These are phyloP conservation scores for Cryomyces antarcticus DNA, from an alignment of 495 filamentous ascomycete genomes.

Conservation along the genomic window DNA sequence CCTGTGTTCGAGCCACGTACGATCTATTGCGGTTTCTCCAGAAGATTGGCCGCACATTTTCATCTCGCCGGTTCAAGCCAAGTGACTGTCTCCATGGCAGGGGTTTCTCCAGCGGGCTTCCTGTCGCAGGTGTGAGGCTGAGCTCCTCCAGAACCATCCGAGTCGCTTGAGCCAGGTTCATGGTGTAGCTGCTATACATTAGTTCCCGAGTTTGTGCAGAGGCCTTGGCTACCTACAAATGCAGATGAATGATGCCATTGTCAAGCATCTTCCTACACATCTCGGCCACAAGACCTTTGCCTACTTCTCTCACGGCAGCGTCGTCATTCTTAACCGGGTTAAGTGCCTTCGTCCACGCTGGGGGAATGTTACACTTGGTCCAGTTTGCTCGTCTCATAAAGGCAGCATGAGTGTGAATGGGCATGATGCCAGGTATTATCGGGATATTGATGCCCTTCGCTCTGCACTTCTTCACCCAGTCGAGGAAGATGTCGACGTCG, in stretches of 20 bases:
- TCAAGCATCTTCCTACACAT: slow-evolving; percentile 72
- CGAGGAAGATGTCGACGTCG: slow-evolving; percentile 81
- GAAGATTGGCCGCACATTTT: slow-evolving; percentile 97
- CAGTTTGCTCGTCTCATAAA: slow-evolving; percentile 80
- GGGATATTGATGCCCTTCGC: slow-evolving; percentile 71
- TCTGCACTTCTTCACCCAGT: slow-evolving; percentile 71
- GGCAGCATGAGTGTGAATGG: slow-evolving; percentile 82
- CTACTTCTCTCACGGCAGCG: slow-evolving; percentile 73
- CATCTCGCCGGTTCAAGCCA: slow-evolving; percentile 63
- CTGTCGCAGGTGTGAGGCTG: slow-evolving; percentile 50
- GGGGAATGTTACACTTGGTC: slow-evolving; percentile 66
- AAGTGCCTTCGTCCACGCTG: slow-evolving; percentile 56
- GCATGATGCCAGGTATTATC: slow-evolving; percentile 97
- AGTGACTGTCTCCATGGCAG: slow-evolving; percentile 93
- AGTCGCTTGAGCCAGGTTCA: slow-evolving; percentile 93
- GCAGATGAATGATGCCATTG: slow-evolving; percentile 68
- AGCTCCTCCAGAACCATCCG: slow-evolving; percentile 85
- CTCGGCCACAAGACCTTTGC: slow-evolving; percentile 73
- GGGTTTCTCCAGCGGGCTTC: slow-evolving; percentile 58
- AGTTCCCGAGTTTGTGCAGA: neutral
- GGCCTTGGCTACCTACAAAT: slow-evolving; percentile 41
- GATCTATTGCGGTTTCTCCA: slow-evolving; percentile 95
- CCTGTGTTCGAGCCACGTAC: slow-evolving; percentile 85
- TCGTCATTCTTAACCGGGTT: slow-evolving; percentile 97
- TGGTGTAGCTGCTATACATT: slow-evolving; percentile 52